These are phyloP conservation scores for Ocimum tenuiflorum DNA, from an alignment of 257 asterid species.

Conservation along the genomic window DNA sequence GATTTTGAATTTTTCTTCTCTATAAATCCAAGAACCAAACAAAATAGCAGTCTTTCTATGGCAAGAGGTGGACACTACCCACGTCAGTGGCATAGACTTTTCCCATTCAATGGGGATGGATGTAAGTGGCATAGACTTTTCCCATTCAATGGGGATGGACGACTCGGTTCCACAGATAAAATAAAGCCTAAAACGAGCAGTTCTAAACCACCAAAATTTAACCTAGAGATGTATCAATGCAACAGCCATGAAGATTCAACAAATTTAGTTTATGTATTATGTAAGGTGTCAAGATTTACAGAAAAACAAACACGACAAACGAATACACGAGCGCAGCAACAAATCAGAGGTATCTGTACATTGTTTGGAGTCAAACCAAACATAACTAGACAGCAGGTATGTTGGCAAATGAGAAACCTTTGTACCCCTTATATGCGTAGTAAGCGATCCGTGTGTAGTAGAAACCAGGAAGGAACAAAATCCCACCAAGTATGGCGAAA, in stretches of 20 bases:
- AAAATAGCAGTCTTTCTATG: background rate
- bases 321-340: slow-evolving; percentile 11
- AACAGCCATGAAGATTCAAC: slow-evolving; percentile 3
- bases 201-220: background rate
- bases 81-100: too few species aligned
- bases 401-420: slow-evolving; percentile 87
- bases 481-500: slow-evolving; percentile 77
- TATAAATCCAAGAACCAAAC: background rate
- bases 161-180: too few species aligned
- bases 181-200: background rate
- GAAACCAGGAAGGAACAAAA: slow-evolving; percentile 87
- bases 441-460: slow-evolving; percentile 87
- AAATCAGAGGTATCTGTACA: slow-evolving; percentile 48
- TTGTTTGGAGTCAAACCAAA: slow-evolving; percentile 20
- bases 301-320: background rate
- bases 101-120: too few species aligned
- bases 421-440: slow-evolving; percentile 95
- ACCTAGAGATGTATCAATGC: background rate
- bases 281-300: slow-evolving; percentile 28
- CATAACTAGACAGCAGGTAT: slow-evolving; percentile 68
- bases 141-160: too few species aligned
- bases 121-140: too few species aligned
- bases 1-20: background rate
- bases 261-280: slow-evolving; percentile 6
- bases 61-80: too few species aligned